Evolutionary conservation across 768 basidiomycete species (phyloP).

Genomic region (Arthromyces matolae): DNA sequence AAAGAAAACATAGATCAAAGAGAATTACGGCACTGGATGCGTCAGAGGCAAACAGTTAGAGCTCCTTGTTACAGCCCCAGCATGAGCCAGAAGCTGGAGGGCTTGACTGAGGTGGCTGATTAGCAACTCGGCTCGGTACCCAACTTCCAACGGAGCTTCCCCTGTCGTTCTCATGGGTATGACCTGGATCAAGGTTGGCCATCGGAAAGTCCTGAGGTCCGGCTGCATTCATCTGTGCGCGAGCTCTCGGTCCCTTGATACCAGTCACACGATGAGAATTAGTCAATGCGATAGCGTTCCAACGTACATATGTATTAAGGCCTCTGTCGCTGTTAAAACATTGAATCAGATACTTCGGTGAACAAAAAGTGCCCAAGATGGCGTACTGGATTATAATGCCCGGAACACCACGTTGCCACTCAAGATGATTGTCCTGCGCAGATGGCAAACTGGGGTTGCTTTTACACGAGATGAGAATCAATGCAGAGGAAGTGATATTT

Average conservation of each 20-base stretch:
- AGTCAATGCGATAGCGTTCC: background rate
- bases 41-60: too few species aligned
- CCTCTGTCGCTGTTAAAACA: background rate
- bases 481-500: background rate
- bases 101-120: too few species aligned
- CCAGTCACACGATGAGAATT: background rate
- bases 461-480: background rate
- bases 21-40: too few species aligned
- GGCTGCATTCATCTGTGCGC: background rate
- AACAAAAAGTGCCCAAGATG: too few species aligned
- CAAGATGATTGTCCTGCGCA: background rate
- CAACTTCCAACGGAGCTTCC: too few species aligned
- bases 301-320: background rate
- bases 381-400: background rate
- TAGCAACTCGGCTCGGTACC: too few species aligned
- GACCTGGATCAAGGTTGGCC: background rate
- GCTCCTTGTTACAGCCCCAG: too few species aligned
- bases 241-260: background rate
- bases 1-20: too few species aligned
- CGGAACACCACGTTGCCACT: background rate
- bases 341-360: background rate
- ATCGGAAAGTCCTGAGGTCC: background rate
- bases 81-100: too few species aligned
- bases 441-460: background rate
- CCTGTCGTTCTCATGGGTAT: background rate